phyloP scores from a whole-genome alignment of 805 yeast genomes.

The Yarrowia osloensis region DNA sequence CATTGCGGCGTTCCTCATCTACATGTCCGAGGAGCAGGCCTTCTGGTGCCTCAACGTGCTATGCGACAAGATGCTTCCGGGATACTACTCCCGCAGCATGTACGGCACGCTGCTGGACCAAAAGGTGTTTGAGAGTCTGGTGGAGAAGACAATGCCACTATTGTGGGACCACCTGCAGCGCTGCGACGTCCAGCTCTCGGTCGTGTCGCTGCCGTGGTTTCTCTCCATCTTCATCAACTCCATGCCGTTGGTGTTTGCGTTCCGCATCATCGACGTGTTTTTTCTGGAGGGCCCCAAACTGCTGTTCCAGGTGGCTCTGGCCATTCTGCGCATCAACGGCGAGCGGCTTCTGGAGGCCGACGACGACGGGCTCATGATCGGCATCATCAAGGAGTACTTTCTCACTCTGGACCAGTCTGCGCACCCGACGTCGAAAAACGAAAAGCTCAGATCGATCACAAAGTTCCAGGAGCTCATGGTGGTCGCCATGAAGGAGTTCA shows the following conservation, averaged over 20 bases:
- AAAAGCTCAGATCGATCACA: slow-evolving; percentile 66
- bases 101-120: slow-evolving; percentile 95
- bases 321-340: slow-evolving; percentile 84
- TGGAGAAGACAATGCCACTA: slow-evolving; percentile 85
- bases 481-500: slow-evolving; percentile 89
- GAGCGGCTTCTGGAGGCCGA: slow-evolving; percentile 74
- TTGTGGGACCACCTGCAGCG: slow-evolving; percentile 78
- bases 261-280: slow-evolving; percentile 85
- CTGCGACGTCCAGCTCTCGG: slow-evolving; percentile 86
- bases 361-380: slow-evolving; percentile 91
- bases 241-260: slow-evolving; percentile 93
- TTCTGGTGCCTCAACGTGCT: slow-evolving; percentile 84
- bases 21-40: slow-evolving; percentile 94
- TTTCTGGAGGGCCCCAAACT: slow-evolving; percentile 88
- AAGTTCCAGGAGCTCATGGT: slow-evolving; percentile 88
- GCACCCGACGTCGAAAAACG: slow-evolving; percentile 68
- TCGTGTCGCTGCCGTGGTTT: slow-evolving; percentile 96
- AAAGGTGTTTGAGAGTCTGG: slow-evolving; percentile 86
- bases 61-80: slow-evolving; percentile 87
- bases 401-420: slow-evolving; percentile 74
- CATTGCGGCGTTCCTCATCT: slow-evolving; percentile 53
- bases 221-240: slow-evolving; percentile 84
- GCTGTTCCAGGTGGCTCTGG: slow-evolving; percentile 89
- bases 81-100: slow-evolving; percentile 96
- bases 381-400: slow-evolving; percentile 81